These are phyloP conservation scores for Rubia occidens DNA, from an alignment of 305 asterid species.

Conservation along the genomic window DNA sequence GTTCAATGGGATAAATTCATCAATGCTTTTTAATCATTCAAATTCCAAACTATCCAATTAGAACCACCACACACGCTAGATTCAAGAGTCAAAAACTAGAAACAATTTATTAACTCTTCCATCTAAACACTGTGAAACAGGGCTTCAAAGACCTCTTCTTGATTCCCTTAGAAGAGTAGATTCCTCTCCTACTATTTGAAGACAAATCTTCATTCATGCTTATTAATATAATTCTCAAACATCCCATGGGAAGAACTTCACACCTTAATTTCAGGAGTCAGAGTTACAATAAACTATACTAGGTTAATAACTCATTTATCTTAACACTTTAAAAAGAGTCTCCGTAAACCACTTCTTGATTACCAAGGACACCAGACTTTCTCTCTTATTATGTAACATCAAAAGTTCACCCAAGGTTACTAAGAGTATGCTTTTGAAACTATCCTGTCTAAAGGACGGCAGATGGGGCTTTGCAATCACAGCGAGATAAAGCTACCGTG, in stretches of 20 bases:
- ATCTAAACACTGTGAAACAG: not conserved
- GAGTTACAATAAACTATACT: not conserved
- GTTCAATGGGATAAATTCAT: not conserved
- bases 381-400: not conserved
- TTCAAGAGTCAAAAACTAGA: not conserved
- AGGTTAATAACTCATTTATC: not conserved
- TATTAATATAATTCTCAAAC: no score
- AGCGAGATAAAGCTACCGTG: not conserved
- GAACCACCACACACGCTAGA: not conserved
- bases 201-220: not conserved
- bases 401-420: not conserved
- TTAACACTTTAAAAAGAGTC: not conserved
- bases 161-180: not conserved
- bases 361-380: not conserved
- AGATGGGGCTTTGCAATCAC: not conserved
- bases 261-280: not conserved
- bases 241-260: not conserved
- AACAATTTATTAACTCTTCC: not conserved
- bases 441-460: not conserved
- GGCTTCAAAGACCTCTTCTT: not conserved
- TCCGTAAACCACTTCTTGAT: not conserved
- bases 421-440: not conserved
- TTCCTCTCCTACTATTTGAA: not conserved
- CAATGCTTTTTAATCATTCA: not conserved
- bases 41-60: no score